Evolutionary conservation across 2,329 filamentous ascomycete species (phyloP), one percentile per base, ranked within the genome.

Genomic region (Aspergillus pseudotamarii): DNA sequence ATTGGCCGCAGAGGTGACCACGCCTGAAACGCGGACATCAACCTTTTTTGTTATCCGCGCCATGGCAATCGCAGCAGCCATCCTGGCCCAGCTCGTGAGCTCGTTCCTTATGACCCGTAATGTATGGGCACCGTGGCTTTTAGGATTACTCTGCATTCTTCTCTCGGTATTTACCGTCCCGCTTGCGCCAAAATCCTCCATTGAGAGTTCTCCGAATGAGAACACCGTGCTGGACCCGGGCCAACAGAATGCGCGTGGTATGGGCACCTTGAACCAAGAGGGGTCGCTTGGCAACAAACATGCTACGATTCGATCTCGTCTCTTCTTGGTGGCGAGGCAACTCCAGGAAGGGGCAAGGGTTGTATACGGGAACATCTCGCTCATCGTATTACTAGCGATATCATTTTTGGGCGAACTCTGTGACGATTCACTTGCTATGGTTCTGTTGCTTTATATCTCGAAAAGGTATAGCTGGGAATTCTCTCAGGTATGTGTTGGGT

Each of bases 381-480:
- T 50, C 6, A 36, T 36, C 28, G 34, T 58, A 10, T 50, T 58
- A 34, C n/a, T 58, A 8, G 30, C 19, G 19, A 23, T 58, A 30
- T 58, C 57, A 6, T 58, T 58, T 19, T 28, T 50, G 43, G 19
- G 43, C 21, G n/a, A 58, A 11, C 43, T 58, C 4, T n/a, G 57
- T 3, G 57, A 58, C 28, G 43, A 50, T 36, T 58, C 57, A 21
- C 57, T 58, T 50, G 36, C 43, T 16, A 58, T 58, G 57, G 16
- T 48, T 9, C 28, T 36, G 26, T 34, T 58, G 12, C 43, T 58
- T 16, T 58, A 50, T 12, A 38, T 58, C 12, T 58, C 43, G n/a
- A 50, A 53, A 34, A 12, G 30, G 14, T 53, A 53, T 23, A 34
- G 28, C 19, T 32, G 50, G 50, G 50, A 53, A 34, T 53, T 51